These are phyloP conservation scores for Danielozyma ontarioensis DNA, from an alignment of 805 yeast genomes.

Conservation along the genomic window DNA sequence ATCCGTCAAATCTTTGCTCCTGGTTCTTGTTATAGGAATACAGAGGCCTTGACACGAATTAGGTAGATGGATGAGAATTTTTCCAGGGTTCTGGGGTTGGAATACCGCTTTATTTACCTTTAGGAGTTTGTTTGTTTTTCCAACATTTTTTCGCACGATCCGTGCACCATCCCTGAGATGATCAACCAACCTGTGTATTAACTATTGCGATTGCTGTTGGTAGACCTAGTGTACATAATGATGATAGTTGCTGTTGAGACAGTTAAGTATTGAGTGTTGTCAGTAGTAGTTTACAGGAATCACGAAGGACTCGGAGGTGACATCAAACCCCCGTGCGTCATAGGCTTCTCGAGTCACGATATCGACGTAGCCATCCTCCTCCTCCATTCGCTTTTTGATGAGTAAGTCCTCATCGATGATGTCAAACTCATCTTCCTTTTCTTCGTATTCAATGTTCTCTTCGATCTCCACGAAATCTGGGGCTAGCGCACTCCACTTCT, in stretches of 20 bases:
- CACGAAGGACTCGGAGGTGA: conserved; percentile 47
- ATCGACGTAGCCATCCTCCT: conserved; percentile 60
- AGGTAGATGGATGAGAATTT: too few relatives aligned
- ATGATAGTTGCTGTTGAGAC: too few relatives aligned
- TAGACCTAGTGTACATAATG: too few relatives aligned
- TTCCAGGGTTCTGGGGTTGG: too few relatives aligned
- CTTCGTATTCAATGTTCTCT: conserved; percentile 83
- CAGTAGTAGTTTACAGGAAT: conserved; percentile 47
- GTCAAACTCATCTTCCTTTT: conserved; percentile 89
- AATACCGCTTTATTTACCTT: neutral
- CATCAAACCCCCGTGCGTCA: conserved; percentile 71
- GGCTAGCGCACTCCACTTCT: conserved; percentile 94
- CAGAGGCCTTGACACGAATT: too few relatives aligned
- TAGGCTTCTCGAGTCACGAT: conserved; percentile 55
- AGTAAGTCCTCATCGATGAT: conserved; percentile 63
- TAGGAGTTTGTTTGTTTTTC: neutral
- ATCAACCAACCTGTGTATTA: too few relatives aligned
- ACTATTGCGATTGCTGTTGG: too few relatives aligned
- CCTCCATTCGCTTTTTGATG: conserved; percentile 56
- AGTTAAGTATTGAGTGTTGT: neutral
- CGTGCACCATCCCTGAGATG: too few relatives aligned
- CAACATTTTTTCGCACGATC: neutral
- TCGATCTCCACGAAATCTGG: conserved; percentile 95
- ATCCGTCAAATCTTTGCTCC: neutral
- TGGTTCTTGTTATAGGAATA: neutral